Evolutionary conservation across 192 early-diverging fungal genomes (phyloP), one percentile per base, ranked within the genome.

Genomic region (Powellomyces hirtus): DNA sequence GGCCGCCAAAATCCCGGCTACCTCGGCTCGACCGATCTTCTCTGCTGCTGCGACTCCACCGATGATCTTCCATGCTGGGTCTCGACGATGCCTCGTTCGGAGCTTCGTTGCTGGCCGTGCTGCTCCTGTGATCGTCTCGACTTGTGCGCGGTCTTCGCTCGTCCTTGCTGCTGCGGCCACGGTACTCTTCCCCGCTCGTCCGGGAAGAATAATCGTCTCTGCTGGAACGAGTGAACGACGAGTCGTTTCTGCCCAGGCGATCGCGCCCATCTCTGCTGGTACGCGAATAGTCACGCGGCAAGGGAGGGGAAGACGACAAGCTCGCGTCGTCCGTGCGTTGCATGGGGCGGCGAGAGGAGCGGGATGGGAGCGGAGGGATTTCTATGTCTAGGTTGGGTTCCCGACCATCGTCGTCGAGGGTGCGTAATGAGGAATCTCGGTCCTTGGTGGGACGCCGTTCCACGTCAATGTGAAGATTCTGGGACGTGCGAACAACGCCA

Each of bases 81-180:
- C 64, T 34, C 10, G 36, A 34, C 11, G 38, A 33, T 30, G n/a
- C 55, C 34, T 64, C 46, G 20, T 22, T 38, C 18, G 59, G 22
- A 46, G 36, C 30, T 24, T 49, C 37, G 26, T 37, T 38, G n/a
- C 36, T 29, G 27, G 72, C 72, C 22, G 44, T 27, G n/a, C 36
- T 29, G 27, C 64, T 65, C 22, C 24, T 27, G 44, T 67, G 66
- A 27, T 52, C 40, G 30, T 70, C 68, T n/a, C 57, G 36, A n/a
- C 66, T 57, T 26, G 40, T 16, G n/a, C 68, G 42, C 27, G 50
- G 20, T 24, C n/a, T 34, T 4, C 70, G 56, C 36, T 58, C 56
- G 56, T 58, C 56, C 7, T 31, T n/a, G 36, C 56, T 58, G 6
- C 27, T 7, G 18, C 56, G 56, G 7, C 56, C 46, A 14, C 46